Evolutionary conservation across 805 yeast species (phyloP).

Genomic region (Brettanomyces sp.): DNA sequence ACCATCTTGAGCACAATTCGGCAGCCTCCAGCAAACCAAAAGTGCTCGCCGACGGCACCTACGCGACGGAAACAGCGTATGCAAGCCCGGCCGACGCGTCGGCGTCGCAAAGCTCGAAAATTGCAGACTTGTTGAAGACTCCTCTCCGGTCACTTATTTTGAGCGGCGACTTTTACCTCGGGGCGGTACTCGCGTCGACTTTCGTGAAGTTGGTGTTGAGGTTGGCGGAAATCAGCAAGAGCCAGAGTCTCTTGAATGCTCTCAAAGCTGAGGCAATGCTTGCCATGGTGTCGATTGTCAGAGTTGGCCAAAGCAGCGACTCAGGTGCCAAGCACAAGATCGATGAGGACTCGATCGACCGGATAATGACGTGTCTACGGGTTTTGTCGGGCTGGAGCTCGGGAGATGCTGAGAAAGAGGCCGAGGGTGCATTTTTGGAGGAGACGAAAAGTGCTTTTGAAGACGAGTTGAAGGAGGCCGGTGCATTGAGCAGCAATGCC

Average conservation of each 20-base stretch:
- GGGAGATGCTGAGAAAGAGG: constrained; percentile 32
- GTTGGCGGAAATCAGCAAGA: constrained; percentile 46
- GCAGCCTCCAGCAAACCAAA: constrained; percentile 37
- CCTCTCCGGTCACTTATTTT: constrained; percentile 76
- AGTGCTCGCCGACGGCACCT: constrained; percentile 96
- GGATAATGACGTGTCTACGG: constrained; percentile 80
- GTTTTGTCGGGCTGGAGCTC: constrained; percentile 53
- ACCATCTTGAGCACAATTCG: constrained; percentile 10
- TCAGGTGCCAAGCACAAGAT: constrained; percentile 52
- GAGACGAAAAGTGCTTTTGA: constrained; percentile 83
- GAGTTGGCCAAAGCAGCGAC: constrained; percentile 71
- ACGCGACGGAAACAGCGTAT: constrained; percentile 86
- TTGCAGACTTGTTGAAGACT: constrained; percentile 34
- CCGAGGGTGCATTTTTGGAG: constrained; percentile 64
- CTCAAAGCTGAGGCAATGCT: constrained; percentile 91
- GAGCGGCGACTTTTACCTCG: constrained; percentile 85
- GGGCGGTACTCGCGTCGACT: constrained; percentile 79
- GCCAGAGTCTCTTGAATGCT: constrained; percentile 57
- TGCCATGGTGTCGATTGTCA: constrained; percentile 80
- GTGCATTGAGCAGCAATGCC: constrained; percentile 44
- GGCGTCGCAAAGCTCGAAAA: constrained; percentile 22
- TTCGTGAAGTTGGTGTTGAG: constrained; percentile 81
- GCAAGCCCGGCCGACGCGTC: constrained; percentile 13
- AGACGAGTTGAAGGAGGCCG: constrained; percentile 54
- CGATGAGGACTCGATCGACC: constrained; percentile 95